Evolutionary conservation across 176 grass and related monocot species (phyloP), one percentile per base, ranked within the genome.

Genomic region (Triticum timopheevii): DNA sequence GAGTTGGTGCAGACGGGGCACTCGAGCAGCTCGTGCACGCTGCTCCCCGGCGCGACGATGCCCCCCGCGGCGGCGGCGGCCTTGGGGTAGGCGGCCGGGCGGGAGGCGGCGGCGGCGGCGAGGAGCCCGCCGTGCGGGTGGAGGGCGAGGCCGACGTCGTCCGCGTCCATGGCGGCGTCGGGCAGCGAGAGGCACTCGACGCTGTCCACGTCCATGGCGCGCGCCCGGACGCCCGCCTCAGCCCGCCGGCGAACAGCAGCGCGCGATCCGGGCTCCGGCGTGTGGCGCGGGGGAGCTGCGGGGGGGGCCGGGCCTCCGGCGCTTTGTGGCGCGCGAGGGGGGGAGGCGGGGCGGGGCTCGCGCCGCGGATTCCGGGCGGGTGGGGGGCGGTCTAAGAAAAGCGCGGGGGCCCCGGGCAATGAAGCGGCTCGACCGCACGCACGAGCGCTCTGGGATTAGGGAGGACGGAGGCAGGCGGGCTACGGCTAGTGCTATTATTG

Each of bases 1-100:
- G 94, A 98, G 79, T 96, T 94, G 86, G 94, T 96, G 89, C 97
- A 98, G 36, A 98, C 94, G 76, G 97, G 96, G 86, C 96, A 98
- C 84, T 98, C 94, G 72, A 98, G 93, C 88, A 98, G 87, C 84
- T 98, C 94, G 75, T 94, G 97, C 61, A 98, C 97, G 76, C 88
- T 86, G 47, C 70, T 92, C 79, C 73, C 79, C 35, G 85, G 86
- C 34, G 88, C 56, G 73, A 76, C 20, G 44, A 61, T 17, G 39
- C 71, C 71, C 44, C 71, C 71, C 23, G 71, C 71, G 71, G 3
- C 22, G 59, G 33, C 56, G 76, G 30, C 65, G 27, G 62, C 54
- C 73, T 94, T 87, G 23, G 91, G 82, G 76, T 84, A 80, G 44
- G 72, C 82, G 23, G 24, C 54, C 85, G 56, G 61, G 77, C 68